Conservation (phyloP, 108 stramenopile genomes). For the Nitzschia sp. region DNA sequence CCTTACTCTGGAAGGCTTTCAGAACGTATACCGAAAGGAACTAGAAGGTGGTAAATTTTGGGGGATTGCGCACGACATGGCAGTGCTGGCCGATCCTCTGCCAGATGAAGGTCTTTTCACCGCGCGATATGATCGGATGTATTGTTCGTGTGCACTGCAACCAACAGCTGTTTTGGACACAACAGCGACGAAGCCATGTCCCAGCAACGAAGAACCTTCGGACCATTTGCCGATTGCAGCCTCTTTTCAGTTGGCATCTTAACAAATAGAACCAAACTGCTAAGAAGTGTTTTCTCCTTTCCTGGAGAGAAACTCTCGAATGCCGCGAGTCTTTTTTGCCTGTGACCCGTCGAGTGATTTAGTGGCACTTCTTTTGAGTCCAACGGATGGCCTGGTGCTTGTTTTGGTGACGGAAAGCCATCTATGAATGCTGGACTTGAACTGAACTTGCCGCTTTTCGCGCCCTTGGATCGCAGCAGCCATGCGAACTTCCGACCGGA, state of each 20-base stretch:
- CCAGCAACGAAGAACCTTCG: slow-evolving; percentile 83
- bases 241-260: slow-evolving; percentile 41
- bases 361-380: neutral
- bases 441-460: neutral
- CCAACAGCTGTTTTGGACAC: slow-evolving; percentile 70
- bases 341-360: neutral
- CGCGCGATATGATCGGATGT: slow-evolving; percentile 89
- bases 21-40: slow-evolving; percentile 78
- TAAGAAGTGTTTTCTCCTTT: neutral
- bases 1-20: slow-evolving; percentile 65
- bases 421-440: neutral
- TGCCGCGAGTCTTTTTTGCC: neutral
- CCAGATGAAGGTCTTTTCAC: slow-evolving; percentile 71
- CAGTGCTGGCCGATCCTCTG: slow-evolving; percentile 72
- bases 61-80: slow-evolving; percentile 91
- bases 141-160: slow-evolving; percentile 52
- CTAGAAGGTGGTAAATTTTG: slow-evolving; percentile 90
- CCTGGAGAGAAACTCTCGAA: neutral
- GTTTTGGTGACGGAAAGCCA: neutral
- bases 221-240: slow-evolving; percentile 92
- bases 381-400: neutral
- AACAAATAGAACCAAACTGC: neutral
- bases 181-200: slow-evolving; percentile 49
- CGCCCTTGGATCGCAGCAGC: neutral
- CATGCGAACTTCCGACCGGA: slow-evolving; percentile 9